A percentile compares a stretch with the other conserved stretches of the same genome.
These are phyloP conservation scores for Marchantia paleacea DNA, from an alignment of 225 moss, liverwort and hornwort genomes.

Conservation along the genomic window DNA sequence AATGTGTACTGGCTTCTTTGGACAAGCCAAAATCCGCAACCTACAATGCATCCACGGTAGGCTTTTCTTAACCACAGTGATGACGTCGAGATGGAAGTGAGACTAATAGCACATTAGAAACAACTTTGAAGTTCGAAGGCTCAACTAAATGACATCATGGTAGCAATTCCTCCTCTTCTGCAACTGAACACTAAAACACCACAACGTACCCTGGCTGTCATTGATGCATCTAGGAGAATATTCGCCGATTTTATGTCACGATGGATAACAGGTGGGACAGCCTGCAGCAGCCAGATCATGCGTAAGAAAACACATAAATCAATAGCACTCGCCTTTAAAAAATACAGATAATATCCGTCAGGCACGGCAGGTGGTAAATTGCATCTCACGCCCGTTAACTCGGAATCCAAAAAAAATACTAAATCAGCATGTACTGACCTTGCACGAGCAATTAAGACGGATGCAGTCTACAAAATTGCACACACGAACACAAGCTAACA, in stretches of 20 bases:
- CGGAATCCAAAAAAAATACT: no score
- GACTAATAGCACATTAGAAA: neutral
- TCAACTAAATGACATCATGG: neutral
- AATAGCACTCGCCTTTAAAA: neutral
- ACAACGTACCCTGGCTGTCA: constrained; percentile 79
- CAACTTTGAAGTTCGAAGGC: neutral
- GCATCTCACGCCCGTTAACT: neutral
- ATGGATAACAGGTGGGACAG: constrained; percentile 86
- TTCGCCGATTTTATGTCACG: constrained; percentile 97
- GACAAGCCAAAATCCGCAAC: constrained; percentile 98
- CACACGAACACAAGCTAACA: no score
- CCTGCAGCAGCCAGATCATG: constrained; percentile 45
- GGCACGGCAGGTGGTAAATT: neutral
- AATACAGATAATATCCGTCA: neutral
- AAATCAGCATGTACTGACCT: no score
- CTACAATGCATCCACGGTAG: constrained; percentile 31
- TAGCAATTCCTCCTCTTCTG: neutral
- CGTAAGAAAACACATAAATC: neutral
- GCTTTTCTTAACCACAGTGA: neutral
- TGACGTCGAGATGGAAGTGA: neutral
- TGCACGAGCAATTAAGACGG: no score
- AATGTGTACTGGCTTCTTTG: constrained; percentile 57
- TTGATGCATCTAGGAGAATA: constrained; percentile 78
- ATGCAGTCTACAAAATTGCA: no score
- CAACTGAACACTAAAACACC: neutral